phyloP scores from a whole-genome alignment of 441 rosid species.

The Populus hybrid region DNA sequence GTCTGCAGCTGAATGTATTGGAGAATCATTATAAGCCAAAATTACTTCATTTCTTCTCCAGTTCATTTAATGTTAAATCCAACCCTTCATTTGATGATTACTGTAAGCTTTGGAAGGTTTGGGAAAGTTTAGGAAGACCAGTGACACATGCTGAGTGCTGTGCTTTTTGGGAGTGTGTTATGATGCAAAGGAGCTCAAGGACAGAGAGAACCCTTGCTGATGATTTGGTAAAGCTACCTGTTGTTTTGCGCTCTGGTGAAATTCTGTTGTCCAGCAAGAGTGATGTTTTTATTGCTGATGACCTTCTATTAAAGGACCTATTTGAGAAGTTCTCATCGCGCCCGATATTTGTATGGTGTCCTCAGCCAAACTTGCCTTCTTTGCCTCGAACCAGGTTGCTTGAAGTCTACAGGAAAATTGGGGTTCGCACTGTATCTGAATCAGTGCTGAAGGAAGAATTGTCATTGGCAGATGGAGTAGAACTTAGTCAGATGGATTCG shows the following conservation, averaged over 20 bases:
- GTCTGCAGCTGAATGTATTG: conserved; percentile 41
- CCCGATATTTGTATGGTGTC: conserved; percentile 69
- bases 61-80: conserved; percentile 35
- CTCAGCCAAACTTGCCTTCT: conserved; percentile 42
- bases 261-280: conserved; percentile 35
- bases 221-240: conserved; percentile 46
- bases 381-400: conserved; percentile 43
- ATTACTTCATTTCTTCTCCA: conserved; percentile 38
- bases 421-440: conserved; percentile 57
- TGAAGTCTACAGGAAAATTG: conserved; percentile 47
- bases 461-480: conserved; percentile 18
- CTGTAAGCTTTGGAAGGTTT: conserved; percentile 57
- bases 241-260: conserved; percentile 32
- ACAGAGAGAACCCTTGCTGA: conserved; percentile 32
- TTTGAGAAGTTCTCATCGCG: conserved; percentile 32
- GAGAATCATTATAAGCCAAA: conserved; percentile 35
- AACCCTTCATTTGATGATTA: conserved; percentile 54
- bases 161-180: conserved; percentile 58
- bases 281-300: conserved; percentile 70
- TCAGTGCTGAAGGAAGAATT: conserved; percentile 40
- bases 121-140: conserved; percentile 41
- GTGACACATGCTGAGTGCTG: conserved; percentile 48
- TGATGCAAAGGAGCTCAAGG: conserved; percentile 20
- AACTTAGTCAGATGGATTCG: conserved; percentile 24
- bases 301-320: conserved; percentile 54